These are phyloP conservation scores for Fusarium agapanthi DNA, from an alignment of 2,329 filamentous ascomycete species.

Conservation along the genomic window DNA sequence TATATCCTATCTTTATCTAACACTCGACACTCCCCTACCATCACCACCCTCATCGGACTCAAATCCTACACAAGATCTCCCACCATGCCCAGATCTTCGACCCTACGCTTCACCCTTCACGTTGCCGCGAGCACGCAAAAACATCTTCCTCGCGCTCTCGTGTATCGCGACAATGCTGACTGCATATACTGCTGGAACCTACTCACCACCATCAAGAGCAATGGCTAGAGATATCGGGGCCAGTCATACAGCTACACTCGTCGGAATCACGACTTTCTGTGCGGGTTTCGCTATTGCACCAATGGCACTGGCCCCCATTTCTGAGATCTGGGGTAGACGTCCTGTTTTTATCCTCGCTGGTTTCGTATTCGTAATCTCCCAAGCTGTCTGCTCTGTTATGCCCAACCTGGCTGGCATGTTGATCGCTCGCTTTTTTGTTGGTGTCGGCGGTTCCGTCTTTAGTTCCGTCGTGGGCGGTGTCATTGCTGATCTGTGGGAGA, in stretches of 20 bases:
- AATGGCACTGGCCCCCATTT: slow-evolving; percentile 88
- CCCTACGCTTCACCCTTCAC: slow-evolving; percentile 75
- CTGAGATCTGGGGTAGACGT: slow-evolving; percentile 86
- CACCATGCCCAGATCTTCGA: slow-evolving; percentile 70
- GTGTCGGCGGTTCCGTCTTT: slow-evolving; percentile 80
- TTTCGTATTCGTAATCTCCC: slow-evolving; percentile 73
- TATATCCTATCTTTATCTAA: slow-evolving; percentile 53
- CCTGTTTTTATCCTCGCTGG: slow-evolving; percentile 83
- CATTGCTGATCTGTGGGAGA: slow-evolving; percentile 84
- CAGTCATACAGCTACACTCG: slow-evolving; percentile 70
- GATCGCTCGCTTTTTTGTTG: slow-evolving; percentile 77
- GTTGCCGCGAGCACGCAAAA: slow-evolving; percentile 77
- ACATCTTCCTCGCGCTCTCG: slow-evolving; percentile 74
- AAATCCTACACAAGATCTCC: slow-evolving; percentile 51
- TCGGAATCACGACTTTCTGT: slow-evolving; percentile 85
- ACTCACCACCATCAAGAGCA: slow-evolving; percentile 73
- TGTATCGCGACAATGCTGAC: slow-evolving; percentile 80
- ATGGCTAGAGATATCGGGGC: slow-evolving; percentile 73
- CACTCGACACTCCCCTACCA: slow-evolving; percentile 52
- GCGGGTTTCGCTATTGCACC: slow-evolving; percentile 82
- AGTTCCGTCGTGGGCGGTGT: slow-evolving; percentile 94
- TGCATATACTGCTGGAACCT: slow-evolving; percentile 83
- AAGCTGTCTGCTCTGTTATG: slow-evolving; percentile 78
- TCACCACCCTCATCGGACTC: slow-evolving; percentile 28
- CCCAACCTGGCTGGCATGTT: slow-evolving; percentile 76